phyloP scores from a whole-genome alignment of 768 basidiomycete genomes.

The Mycena alexandri region DNA sequence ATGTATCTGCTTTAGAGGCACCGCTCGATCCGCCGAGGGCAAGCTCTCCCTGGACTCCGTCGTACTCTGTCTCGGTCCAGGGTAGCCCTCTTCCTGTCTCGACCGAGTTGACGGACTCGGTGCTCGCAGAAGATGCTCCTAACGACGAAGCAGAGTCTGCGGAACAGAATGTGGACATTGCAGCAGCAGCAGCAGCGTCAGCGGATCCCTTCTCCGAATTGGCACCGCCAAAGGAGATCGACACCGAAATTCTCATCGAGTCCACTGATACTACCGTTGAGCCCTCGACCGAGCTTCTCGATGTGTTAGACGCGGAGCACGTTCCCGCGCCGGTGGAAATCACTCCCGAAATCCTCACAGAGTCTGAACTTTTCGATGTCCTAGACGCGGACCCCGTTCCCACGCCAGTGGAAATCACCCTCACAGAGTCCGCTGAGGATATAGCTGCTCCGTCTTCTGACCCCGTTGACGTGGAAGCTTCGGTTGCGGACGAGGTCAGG shows the following conservation, averaged over 20 bases:
- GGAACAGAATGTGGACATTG: not conserved
- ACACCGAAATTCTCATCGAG: not conserved
- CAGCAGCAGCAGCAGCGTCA: too few species aligned
- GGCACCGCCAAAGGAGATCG: not conserved
- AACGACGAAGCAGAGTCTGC: not conserved
- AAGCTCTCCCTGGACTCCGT: constrained; percentile 51
- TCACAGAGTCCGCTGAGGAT: too few species aligned
- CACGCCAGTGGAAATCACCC: too few species aligned
- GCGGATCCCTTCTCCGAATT: not conserved
- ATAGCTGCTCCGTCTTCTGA: not conserved
- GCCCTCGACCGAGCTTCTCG: too few species aligned
- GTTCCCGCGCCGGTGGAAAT: too few species aligned
- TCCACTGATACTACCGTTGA: not conserved
- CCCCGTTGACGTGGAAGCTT: not conserved
- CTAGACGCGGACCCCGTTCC: too few species aligned
- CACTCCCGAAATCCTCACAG: too few species aligned
- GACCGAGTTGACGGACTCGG: constrained; percentile 11
- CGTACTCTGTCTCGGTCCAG: constrained; percentile 56
- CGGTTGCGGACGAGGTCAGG: not conserved
- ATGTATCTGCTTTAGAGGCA: constrained; percentile 30
- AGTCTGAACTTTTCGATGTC: not conserved
- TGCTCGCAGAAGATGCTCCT: not conserved
- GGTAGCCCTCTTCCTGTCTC: constrained; percentile 44
- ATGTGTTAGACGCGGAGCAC: too few species aligned
- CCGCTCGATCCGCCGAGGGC: constrained; percentile 17